These are phyloP conservation scores for Spathaspora hagerdaliae DNA, from an alignment of 805 yeast species.

Conservation along the genomic window DNA sequence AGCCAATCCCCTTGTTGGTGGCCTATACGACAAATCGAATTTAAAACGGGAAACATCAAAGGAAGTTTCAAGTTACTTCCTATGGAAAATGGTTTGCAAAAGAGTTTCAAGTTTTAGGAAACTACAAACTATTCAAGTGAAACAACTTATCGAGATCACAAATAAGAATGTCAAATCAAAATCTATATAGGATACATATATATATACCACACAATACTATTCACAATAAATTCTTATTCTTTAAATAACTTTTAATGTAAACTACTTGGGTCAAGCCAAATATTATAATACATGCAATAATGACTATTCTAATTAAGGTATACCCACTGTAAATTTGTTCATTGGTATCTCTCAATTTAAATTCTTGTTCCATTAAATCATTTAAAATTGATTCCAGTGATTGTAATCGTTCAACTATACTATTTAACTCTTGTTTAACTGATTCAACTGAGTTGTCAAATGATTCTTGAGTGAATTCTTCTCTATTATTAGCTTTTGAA, in stretches of 20 bases:
- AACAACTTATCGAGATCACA: too few species aligned
- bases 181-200: too few species aligned
- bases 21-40: too few species aligned
- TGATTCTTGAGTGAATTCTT: conserved; percentile 12
- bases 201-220: too few species aligned
- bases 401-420: conserved; percentile 26
- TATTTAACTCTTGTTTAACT: conserved; percentile 28
- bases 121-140: too few species aligned
- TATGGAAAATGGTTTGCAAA: too few species aligned
- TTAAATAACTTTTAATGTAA: conserved; percentile 28
- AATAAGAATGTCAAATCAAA: too few species aligned
- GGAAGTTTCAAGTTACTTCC: too few species aligned
- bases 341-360: conserved; percentile 31
- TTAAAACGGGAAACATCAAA: too few species aligned
- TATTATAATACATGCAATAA: conserved; percentile 22
- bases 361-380: conserved; percentile 30
- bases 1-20: too few species aligned
- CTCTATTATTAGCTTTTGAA: not conserved
- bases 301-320: conserved; percentile 23
- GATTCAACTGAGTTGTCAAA: conserved; percentile 27
- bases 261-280: conserved; percentile 30
- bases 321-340: conserved; percentile 34
- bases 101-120: too few species aligned
- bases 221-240: conserved; percentile 16
- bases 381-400: conserved; percentile 23